phyloP scores from a whole-genome alignment of 352 stramenopile species.

The Globisporangium perplexum region DNA sequence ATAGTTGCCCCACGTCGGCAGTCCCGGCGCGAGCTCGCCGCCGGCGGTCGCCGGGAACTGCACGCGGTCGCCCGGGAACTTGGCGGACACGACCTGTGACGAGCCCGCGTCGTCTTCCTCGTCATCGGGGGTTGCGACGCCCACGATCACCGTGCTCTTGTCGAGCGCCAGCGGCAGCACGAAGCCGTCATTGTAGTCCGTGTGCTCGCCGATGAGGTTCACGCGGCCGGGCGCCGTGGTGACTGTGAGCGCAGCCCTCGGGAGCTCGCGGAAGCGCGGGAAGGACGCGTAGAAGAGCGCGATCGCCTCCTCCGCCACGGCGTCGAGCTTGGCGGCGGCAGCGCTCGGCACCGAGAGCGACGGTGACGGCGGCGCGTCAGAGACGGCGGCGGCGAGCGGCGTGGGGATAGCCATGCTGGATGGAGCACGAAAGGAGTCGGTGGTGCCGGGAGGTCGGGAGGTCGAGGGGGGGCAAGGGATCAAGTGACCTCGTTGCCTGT shows the following conservation, averaged over 20 bases:
- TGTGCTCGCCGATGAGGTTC: slow-evolving; percentile 97
- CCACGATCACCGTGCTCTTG: slow-evolving; percentile 87
- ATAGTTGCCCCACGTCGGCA: slow-evolving; percentile 90
- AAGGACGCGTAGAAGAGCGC: slow-evolving; percentile 59
- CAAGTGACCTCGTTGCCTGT: not conserved
- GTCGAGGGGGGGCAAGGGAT: no score
- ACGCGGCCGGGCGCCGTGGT: slow-evolving; percentile 88
- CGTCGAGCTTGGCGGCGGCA: slow-evolving; percentile 15
- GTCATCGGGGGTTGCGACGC: slow-evolving; percentile 24
- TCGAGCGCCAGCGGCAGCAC: slow-evolving; percentile 92
- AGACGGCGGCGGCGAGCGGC: not conserved
- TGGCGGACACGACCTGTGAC: slow-evolving; percentile 49
- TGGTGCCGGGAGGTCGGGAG: no score
- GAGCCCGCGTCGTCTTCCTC: slow-evolving; percentile 18
- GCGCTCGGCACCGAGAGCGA: not conserved
- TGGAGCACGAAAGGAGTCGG: no score
- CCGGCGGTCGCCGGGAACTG: slow-evolving; percentile 44
- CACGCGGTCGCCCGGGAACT: slow-evolving; percentile 42
- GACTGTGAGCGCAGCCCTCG: slow-evolving; percentile 42
- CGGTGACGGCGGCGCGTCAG: not conserved
- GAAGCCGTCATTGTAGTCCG: slow-evolving; percentile 96
- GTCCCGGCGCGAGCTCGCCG: slow-evolving; percentile 39
- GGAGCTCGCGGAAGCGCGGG: slow-evolving; percentile 24
- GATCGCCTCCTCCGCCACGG: slow-evolving; percentile 45
- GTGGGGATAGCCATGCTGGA: not conserved